phyloP scores from a whole-genome alignment of 495 filamentous ascomycete genomes.

The Clohesyomyces aquaticus region DNA sequence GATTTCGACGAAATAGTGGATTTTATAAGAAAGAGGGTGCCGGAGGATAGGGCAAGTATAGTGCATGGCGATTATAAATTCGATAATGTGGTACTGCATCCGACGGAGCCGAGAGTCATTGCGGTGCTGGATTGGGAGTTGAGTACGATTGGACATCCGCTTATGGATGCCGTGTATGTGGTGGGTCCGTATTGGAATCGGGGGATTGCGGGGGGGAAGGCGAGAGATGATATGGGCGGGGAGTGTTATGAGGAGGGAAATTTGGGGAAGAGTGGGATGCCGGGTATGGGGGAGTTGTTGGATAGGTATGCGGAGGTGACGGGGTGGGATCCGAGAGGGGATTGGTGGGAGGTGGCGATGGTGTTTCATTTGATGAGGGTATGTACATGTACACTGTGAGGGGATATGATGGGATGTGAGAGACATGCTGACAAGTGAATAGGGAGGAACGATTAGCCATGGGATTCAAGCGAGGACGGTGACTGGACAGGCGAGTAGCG shows the following conservation, averaged over 20 bases:
- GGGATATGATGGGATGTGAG: not conserved
- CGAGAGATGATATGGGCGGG: conserved; percentile 16
- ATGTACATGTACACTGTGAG: not conserved
- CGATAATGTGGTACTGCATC: conserved; percentile 38
- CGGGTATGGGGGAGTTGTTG: conserved; percentile 30
- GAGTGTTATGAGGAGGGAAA: conserved; percentile 24
- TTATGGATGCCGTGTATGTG: conserved; percentile 37
- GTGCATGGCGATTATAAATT: conserved; percentile 39
- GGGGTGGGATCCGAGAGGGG: conserved; percentile 32
- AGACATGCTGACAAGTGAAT: conserved; percentile 1
- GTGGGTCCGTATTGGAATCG: conserved; percentile 34
- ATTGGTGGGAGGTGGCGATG: conserved; percentile 36
- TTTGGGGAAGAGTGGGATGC: conserved; percentile 22
- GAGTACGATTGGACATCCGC: conserved; percentile 36
- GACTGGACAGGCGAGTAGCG: conserved; percentile 38
- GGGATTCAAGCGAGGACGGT: conserved; percentile 37
- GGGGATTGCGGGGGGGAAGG: not conserved
- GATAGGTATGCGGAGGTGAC: conserved; percentile 29
- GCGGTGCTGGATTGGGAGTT: conserved; percentile 38
- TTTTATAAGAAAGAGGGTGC: conserved; percentile 28
- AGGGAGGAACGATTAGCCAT: conserved; percentile 37
- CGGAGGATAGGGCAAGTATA: conserved; percentile 24
- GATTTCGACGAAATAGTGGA: conserved; percentile 37
- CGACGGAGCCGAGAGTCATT: conserved; percentile 37
- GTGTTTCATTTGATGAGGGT: conserved; percentile 38